Base-by-base conservation (phyloP, 2,329 filamentous ascomycete genomes). In the Verruconis gallopava region DNA sequence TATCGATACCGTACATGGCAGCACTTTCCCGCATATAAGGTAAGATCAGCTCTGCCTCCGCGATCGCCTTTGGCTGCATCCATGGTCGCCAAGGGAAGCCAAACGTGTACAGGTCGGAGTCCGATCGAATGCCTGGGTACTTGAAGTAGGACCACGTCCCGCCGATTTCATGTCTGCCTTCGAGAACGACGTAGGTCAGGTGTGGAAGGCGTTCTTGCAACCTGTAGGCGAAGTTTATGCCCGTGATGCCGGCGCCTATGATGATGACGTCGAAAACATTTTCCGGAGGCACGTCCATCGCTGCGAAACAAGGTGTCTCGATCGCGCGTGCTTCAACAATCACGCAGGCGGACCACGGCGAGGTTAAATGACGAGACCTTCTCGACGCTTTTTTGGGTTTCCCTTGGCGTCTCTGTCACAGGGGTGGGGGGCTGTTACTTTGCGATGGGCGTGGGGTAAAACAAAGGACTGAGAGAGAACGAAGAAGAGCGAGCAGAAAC, bases 111-210 rank as follows among this genome's bases (percentile, higher is more conserved):
- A 70, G 55, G 48, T 70, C 67, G 1, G 63, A 66, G 46, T 69
- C 66, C n/a, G 64, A 67, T 12, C 66, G 63, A 48, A 84, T 79
- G 4, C 83, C 79, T 0, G 81, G 82, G 50, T 85, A 89, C 32
- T 69, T 73, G 63, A 85, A 89, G 2, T 86, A 62, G 51, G 80
- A 77, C 83, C 83, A 88, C 0, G 83, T 89, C 1, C 84, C 83
- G 1, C 83, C 83, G 4, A 88, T 65, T 19, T 66, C 62, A 40
- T 69, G 64, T 25, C 83, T 75, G 1, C 67, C 69, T 56, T 89
- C 83, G 13, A 88, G 67, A 21, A 89, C 73, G 11, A 72, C 67
- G 53, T 81, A 86, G 3, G 58, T 71, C 28, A 68, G 60, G 0
- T 79, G 75, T 1, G 37, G 36, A 5, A 77, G 60, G 18, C 69